phyloP scores from a whole-genome alignment of 2,329 filamentous ascomycete genomes.

The Cladophialophora yegresii region DNA sequence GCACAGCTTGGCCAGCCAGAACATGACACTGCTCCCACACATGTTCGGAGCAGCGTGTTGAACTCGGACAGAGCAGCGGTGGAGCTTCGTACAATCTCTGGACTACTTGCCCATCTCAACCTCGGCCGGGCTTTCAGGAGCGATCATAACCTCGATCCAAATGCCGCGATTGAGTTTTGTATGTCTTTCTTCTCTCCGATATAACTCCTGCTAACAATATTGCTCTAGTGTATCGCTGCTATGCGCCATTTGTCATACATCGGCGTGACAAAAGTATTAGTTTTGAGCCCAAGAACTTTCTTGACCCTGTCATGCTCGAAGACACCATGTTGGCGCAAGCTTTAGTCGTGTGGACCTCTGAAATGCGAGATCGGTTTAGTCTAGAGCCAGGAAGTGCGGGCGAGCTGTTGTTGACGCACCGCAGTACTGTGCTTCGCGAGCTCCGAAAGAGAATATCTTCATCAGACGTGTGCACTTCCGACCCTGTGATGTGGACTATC shows the following conservation, averaged over 20 bases:
- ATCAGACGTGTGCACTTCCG: conserved; percentile 7
- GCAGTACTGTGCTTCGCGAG: conserved; percentile 16
- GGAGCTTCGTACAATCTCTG: conserved; percentile 10
- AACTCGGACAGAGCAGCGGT: not conserved
- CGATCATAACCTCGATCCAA: conserved; percentile 11
- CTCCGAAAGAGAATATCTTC: conserved; percentile 16
- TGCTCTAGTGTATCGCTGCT: conserved; percentile 6
- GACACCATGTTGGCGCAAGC: conserved; percentile 16
- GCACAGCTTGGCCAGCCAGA: not conserved
- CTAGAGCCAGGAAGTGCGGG: not conserved
- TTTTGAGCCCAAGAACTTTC: conserved; percentile 11
- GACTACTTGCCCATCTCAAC: conserved; percentile 9
- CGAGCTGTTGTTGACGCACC: conserved; percentile 9
- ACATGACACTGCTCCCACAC: not conserved
- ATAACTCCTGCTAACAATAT: not conserved
- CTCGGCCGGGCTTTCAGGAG: conserved; percentile 5
- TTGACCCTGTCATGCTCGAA: conserved; percentile 9
- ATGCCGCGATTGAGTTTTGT: conserved; percentile 16
- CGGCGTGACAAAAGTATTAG: conserved; percentile 5
- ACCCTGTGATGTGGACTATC: conserved; percentile 17
- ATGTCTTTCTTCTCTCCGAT: not conserved
- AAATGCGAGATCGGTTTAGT: conserved; percentile 8
- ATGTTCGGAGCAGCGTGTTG: not conserved
- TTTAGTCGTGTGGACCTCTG: conserved; percentile 11
- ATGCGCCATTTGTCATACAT: conserved; percentile 15